Base-by-base conservation (phyloP, 306 rosid genomes). In the Cucumis melo region DNA sequence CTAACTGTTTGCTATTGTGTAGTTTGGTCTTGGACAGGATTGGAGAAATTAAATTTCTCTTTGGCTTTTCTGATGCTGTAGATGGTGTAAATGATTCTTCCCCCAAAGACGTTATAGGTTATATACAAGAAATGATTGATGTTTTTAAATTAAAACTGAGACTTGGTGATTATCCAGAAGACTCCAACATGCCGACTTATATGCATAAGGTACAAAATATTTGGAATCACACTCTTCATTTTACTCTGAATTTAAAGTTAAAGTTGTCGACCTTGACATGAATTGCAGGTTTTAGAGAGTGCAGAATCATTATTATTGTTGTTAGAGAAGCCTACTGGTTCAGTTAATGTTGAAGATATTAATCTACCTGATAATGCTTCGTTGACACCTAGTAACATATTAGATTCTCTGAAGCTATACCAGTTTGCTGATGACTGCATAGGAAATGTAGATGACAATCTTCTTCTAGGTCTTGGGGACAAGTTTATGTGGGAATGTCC, bases 401-500 rank as follows among this genome's bases (percentile, higher is more conserved):
- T 83, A 78, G 83, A 48, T 75, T 89, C 89, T 71, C 44, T 85
- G 39, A 88, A 89, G 81, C 80, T 83, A 51, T 84, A 77, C 83
- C 89, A 82, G 75, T 73, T 83, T 80, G 81, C 82, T 74, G 93
- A 90, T 74, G 85, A 67, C 76, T 78, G 78, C 53, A 81, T 77
- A 62, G 96, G 86, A 79, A 90, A 76, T 85, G 88, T 84, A 71
- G 93, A 81, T 19, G 96, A 92, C 79, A 79, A 81, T 86, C 89
- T 87, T 66, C 65, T 67, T 54, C 93, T 87, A 56, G 90, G 87
- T 50, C 87, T 90, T n/a, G 88, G 87, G 53, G 99, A 92, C 58
- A 85, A 90, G 71, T 94, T 90, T 82, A 87, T 80, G 82, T 94
- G 97, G 99, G 96, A 94, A 76, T 94, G 99, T 80, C 98, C 99